Evolutionary conservation across 148 eudicot genomes (phyloP).

Genomic region (Oxyria digyna): DNA sequence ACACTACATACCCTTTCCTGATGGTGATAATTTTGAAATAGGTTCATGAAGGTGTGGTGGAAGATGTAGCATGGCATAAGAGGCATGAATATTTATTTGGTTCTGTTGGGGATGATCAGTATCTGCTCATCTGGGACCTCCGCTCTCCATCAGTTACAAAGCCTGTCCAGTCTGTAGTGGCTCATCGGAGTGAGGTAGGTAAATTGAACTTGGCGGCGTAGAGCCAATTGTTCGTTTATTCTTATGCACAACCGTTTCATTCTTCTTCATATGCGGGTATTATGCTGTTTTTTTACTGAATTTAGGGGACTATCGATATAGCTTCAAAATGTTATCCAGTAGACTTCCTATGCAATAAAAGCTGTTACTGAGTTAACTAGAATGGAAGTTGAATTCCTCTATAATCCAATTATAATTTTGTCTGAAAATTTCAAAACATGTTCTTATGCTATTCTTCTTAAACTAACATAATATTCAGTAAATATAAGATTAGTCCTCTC

Average conservation of each 20-base stretch:
- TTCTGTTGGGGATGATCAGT: conserved; percentile 69
- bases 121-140: conserved; percentile 75
- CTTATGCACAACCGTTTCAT: background rate
- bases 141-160: conserved; percentile 56
- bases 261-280: background rate
- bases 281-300: background rate
- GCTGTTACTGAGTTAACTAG: background rate
- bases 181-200: conserved; percentile 83
- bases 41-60: conserved; percentile 87
- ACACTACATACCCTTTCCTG: background rate
- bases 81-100: conserved; percentile 82
- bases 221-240: background rate
- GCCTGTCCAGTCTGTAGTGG: conserved; percentile 80
- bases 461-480: background rate
- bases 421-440: too few relatives aligned
- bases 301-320: background rate
- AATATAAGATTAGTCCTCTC: background rate
- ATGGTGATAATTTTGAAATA: conserved; percentile 15
- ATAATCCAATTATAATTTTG: background rate
- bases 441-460: background rate
- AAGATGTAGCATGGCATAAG: conserved; percentile 91
- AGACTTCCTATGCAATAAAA: background rate
- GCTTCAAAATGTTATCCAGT: background rate
- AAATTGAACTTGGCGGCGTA: background rate
- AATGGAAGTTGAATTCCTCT: background rate